Percentiles rank a stretch among this genome's conserved stretches.
Conservation (phyloP, 164 flowering plant genomes). For the Pachysandra terminalis region DNA sequence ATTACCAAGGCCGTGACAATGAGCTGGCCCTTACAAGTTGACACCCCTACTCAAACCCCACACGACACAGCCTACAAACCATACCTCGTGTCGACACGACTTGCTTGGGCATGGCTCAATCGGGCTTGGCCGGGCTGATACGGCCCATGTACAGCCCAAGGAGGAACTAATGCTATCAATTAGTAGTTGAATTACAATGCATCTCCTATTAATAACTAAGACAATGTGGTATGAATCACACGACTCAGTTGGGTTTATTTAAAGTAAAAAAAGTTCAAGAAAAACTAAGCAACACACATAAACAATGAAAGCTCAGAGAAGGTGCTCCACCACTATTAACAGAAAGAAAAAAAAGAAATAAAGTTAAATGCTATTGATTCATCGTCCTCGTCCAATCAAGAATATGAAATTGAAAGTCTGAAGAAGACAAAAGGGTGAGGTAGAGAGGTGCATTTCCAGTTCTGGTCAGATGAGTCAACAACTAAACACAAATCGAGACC, state of each 20-base stretch:
- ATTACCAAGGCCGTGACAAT: too few relatives aligned
- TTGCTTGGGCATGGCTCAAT: too few relatives aligned
- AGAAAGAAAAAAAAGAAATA: too few relatives aligned
- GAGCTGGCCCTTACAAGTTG: too few relatives aligned
- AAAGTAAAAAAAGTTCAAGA: neutral
- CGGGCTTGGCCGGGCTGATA: too few relatives aligned
- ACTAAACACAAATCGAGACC: neutral
- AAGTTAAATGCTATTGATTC: neutral
- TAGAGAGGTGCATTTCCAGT: neutral
- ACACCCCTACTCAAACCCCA: too few relatives aligned
- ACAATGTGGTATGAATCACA: neutral
- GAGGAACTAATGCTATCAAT: neutral
- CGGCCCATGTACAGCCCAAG: too few relatives aligned
- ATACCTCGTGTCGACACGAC: too few relatives aligned
- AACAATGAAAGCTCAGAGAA: neutral
- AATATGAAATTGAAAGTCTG: neutral
- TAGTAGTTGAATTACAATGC: neutral
- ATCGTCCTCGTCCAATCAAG: neutral
- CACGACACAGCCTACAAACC: too few relatives aligned
- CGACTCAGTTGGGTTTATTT: neutral
- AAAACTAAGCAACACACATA: neutral
- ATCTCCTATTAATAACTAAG: too few relatives aligned
- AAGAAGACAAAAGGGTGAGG: neutral
- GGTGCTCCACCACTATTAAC: neutral
- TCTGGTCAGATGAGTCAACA: neutral